Evolutionary conservation across 2,329 filamentous ascomycete species (phyloP).

Genomic region (Teratosphaeria nubilosa): DNA sequence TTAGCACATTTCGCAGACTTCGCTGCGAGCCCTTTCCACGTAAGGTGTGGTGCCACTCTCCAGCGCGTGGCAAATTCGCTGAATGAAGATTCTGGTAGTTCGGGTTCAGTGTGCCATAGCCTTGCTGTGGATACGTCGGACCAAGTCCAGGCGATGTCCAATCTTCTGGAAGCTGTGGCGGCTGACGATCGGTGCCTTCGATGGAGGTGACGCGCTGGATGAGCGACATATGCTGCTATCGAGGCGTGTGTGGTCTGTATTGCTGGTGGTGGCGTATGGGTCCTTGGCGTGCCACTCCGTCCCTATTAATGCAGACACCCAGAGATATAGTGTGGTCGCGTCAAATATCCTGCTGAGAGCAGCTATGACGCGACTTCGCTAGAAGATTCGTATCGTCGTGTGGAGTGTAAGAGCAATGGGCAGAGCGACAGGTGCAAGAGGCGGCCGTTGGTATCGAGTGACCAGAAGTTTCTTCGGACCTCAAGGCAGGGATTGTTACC

Average conservation of each 20-base stretch:
- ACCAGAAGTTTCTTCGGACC: background rate
- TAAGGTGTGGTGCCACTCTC: slow-evolving; percentile 1
- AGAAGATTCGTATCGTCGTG: background rate
- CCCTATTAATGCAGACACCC: background rate
- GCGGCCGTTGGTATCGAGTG: background rate
- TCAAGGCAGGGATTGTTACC: background rate
- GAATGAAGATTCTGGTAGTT: background rate
- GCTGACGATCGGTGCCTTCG: slow-evolving; percentile 40
- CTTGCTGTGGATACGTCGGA: slow-evolving; percentile 1
- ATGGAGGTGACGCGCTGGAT: slow-evolving; percentile 42
- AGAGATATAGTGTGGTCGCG: background rate
- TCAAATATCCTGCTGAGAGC: background rate
- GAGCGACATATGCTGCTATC: slow-evolving; percentile 35
- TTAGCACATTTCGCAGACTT: slow-evolving; percentile 32
- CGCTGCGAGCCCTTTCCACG: slow-evolving; percentile 14
- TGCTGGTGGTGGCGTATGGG: background rate
- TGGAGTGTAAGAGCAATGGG: background rate
- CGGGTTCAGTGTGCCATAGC: slow-evolving; percentile 8
- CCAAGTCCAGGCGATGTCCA: slow-evolving; percentile 6
- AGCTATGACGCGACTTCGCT: background rate
- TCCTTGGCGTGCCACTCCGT: background rate
- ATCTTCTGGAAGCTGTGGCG: slow-evolving; percentile 12
- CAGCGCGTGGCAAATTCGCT: background rate
- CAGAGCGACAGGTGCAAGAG: background rate
- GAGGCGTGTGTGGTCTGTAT: background rate